Evolutionary conservation across 164 flowering plant genomes (phyloP), one percentile per base, ranked within the genome.

Genomic region (Protea cynaroides): DNA sequence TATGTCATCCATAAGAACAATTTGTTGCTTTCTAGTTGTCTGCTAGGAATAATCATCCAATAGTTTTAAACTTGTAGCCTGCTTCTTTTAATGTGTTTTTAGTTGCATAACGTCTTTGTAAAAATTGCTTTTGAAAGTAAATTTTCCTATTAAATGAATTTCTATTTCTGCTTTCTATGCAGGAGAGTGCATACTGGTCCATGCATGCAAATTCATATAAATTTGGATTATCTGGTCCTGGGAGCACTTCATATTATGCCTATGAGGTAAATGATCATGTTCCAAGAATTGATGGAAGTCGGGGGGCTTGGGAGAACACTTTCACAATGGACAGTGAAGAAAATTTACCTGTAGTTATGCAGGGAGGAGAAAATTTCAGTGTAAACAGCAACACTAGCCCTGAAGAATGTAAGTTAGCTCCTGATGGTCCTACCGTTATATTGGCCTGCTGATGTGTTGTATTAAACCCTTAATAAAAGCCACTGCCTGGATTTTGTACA

Each of bases 101-200:
- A 15, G 15, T 15, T 25, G 25, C 23, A 25, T 14, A 1, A 1
- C n/a, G 15, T 1, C 37, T n/a, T 25, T 14, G 14, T 14, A 25
- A 14, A 24, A 7, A 37, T 44, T 29, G 22, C 44, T 29, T 29
- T 29, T 29, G n/a, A n/a, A n/a, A n/a, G n/a, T n/a, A n/a, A n/a
- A n/a, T n/a, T 46, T 19, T 61, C 15, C 37, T 7, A 22, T 34
- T 19, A n/a, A 4, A 25, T 21, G 7, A 24, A 57, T 25, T 22
- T 23, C 25, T 59, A 56, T 54, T 64, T 71, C 36, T 50, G 46
- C 17, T 56, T 18, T 61, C 13, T 72, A 51, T 78, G 80, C 81
- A 89, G 97, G 94, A 86, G 52, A 71, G 69, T 61, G 71, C 76
- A 3, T 82, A 85, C 55, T 83, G 96, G 49, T 72, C 83, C 47